Base-by-base conservation (phyloP, 2,329 filamentous ascomycete genomes). In the Alternaria longipes region DNA sequence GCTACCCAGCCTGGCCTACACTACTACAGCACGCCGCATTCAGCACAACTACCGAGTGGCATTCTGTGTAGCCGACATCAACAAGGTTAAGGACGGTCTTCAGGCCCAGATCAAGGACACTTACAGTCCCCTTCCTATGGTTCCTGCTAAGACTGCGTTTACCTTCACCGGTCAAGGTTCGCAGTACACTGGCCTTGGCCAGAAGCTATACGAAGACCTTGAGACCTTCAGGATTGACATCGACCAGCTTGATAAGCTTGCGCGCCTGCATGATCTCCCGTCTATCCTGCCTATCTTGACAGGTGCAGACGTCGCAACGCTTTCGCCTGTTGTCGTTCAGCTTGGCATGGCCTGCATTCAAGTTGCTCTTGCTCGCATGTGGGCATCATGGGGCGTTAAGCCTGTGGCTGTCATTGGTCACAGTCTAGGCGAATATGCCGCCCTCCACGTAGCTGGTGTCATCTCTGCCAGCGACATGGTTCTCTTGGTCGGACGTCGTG, bases 341-440 rank as follows among this genome's bases (percentile, higher is more conserved):
- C 81, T 85, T 30, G 83, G 82, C 45, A 84, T 84, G 82, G 80
- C 83, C 34, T 84, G 82, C 65, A 84, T 85, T 49, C 83, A 85
- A 67, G 82, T 85, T 58, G 83, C 83, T 32, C 80, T 85, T 56
- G 81, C 83, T 32, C 81, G 82, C 69, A 84, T 84, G 82, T 85
- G 83, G 83, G 77, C 78, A 45, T 79, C 82, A n/a, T 84, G 82
- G 82, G 83, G 82, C 51, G 74, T 89, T 74, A 80, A 86, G 64
- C 83, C 85, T 70, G 78, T 76, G 8, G 82, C 84, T 16, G 85
- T 85, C 59, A 82, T 84, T 63, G 83, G 83, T 38, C 83, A 85
- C 77, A 91, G 89, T 68, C 80, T 93, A 28, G 90, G 90, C 54
- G 90, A 93, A 76, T 92, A 92, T 69, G 89, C 90, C 38, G 90